Conservation (phyloP, 129 eudicot genomes). For the Pseudognaphalium luteoalbum region DNA sequence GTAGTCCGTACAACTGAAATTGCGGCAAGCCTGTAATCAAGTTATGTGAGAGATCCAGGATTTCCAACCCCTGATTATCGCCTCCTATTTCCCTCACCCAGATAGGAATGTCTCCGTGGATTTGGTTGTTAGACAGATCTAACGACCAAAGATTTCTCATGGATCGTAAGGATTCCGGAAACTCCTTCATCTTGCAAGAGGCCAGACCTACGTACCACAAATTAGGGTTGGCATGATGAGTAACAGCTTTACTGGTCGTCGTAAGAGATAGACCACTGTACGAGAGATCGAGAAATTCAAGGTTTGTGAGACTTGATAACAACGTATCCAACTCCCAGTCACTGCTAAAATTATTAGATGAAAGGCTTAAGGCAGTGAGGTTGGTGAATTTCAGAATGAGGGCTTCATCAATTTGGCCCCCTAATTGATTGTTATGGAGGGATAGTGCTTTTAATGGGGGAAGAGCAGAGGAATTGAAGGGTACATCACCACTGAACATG, state of each 20-base stretch:
- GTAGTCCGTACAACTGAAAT: neutral
- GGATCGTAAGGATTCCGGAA: neutral
- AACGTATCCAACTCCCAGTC: neutral
- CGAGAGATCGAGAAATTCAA: neutral
- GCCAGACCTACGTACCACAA: fast-evolving
- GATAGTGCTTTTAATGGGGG: neutral
- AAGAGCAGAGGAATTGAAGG: neutral
- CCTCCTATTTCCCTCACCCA: neutral
- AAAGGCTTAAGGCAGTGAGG: neutral
- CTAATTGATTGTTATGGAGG: neutral
- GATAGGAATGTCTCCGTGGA: neutral
- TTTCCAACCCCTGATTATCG: neutral
- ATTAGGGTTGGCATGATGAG: neutral
- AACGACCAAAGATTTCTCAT: neutral
- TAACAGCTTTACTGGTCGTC: neutral
- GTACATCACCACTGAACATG: slow-evolving; percentile 6
- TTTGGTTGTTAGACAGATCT: neutral
- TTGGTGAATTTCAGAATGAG: neutral
- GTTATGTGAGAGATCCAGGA: slow-evolving; percentile 25
- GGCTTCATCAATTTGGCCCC: neutral
- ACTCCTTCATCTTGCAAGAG: neutral
- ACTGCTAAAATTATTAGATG: neutral
- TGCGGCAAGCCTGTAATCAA: neutral
- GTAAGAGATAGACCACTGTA: neutral
- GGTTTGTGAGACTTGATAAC: neutral